Percentiles rank a stretch among this genome's conserved stretches.
Conservation (phyloP, 768 basidiomycete genomes). For the Naganishia vishniacii region DNA sequence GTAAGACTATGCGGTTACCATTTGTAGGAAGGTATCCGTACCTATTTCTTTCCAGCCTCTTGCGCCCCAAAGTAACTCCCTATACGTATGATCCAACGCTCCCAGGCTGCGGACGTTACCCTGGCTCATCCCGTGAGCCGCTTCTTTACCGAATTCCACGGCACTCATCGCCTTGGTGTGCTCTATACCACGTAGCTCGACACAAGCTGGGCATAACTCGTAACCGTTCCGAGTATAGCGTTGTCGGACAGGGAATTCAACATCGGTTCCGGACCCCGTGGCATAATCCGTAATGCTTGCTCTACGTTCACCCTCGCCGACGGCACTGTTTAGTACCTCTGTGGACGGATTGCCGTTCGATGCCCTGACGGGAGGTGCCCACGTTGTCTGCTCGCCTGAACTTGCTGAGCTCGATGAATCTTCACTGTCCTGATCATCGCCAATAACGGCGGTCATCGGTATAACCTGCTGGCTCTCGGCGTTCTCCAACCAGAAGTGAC, state of each 20-base stretch:
- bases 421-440: conserved; percentile 15
- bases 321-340: not conserved
- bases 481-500: conserved; percentile 40
- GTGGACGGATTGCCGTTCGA: not conserved
- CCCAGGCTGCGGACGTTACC: conserved; percentile 61
- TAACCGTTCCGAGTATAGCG: conserved; percentile 54
- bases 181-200: conserved; percentile 68
- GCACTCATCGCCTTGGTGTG: conserved; percentile 58
- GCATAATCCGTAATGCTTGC: too few species aligned
- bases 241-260: not conserved
- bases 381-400: conserved; percentile 15
- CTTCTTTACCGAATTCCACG: not conserved
- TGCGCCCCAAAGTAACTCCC: conserved; percentile 78
- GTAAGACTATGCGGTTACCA: not conserved
- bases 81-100: conserved; percentile 72
- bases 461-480: conserved; percentile 21
- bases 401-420: conserved; percentile 15
- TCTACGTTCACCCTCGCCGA: too few species aligned
- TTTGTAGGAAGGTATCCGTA: conserved; percentile 50
- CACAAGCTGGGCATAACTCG: conserved; percentile 76
- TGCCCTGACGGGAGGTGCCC: not conserved
- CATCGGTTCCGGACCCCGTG: too few species aligned
- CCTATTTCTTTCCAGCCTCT: conserved; percentile 84
- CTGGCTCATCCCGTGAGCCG: not conserved
- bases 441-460: too few species aligned